A percentile compares a stretch with the other conserved stretches of the same genome.
phyloP scores from a whole-genome alignment of 2,329 filamentous ascomycete genomes.

The Nannizziopsis barbatae region DNA sequence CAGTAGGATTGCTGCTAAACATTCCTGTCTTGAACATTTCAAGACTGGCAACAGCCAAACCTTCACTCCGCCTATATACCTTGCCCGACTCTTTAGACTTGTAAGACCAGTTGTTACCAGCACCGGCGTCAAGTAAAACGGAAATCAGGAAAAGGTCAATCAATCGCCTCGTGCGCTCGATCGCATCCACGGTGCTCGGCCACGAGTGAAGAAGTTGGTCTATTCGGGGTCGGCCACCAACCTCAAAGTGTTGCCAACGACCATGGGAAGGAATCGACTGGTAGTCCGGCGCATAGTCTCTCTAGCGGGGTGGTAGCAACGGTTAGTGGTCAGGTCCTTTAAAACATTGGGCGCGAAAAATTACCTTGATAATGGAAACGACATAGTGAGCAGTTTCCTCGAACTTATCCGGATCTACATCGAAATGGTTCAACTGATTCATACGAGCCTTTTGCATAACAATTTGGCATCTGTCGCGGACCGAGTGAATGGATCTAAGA shows the following conservation, averaged over 20 bases:
- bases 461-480: constrained; percentile 65
- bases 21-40: constrained; percentile 92
- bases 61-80: constrained; percentile 74
- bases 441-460: constrained; percentile 65
- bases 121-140: constrained; percentile 57
- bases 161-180: constrained; percentile 43
- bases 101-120: constrained; percentile 83
- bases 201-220: constrained; percentile 37
- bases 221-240: constrained; percentile 44
- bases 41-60: constrained; percentile 62
- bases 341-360: no score
- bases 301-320: constrained; percentile 24
- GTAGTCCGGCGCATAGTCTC: constrained; percentile 60
- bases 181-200: constrained; percentile 34
- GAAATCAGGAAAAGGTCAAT: constrained; percentile 53
- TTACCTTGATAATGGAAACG: constrained; percentile 86
- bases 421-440: constrained; percentile 74
- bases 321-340: no score
- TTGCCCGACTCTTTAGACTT: constrained; percentile 81
- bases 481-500: constrained; percentile 76
- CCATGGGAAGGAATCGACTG: constrained; percentile 68
- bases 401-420: constrained; percentile 78
- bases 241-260: constrained; percentile 54
- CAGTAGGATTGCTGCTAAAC: constrained; percentile 70
- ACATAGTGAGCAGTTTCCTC: constrained; percentile 74